Percentiles rank a stretch among this genome's conserved stretches.
These are phyloP conservation scores for Prunus persica DNA, from an alignment of 306 rosid species.

Conservation along the genomic window DNA sequence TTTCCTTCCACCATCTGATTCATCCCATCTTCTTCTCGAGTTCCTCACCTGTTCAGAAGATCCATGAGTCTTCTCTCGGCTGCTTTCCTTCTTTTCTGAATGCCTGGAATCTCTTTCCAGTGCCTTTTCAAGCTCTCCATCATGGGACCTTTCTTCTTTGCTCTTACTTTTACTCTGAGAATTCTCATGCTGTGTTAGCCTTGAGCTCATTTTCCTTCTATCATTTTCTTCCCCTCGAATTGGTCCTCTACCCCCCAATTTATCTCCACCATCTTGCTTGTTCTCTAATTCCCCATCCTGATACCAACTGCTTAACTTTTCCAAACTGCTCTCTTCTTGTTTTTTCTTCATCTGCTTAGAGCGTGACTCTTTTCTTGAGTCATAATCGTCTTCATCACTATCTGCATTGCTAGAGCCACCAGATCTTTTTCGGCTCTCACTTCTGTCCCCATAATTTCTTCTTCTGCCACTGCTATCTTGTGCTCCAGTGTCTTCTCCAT, in stretches of 20 bases:
- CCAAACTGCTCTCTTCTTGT: conserved; percentile 90
- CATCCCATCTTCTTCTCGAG: conserved; percentile 96
- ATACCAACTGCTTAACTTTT: conserved; percentile 86
- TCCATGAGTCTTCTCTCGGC: conserved; percentile 71
- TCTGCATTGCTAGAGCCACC: conserved; percentile 60
- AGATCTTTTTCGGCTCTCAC: conserved; percentile 51
- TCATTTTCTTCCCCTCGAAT: conserved; percentile 50
- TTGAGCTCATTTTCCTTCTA: conserved; percentile 46
- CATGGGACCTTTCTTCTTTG: conserved; percentile 50
- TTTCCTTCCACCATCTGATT: conserved; percentile 52
- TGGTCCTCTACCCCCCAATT: conserved; percentile 40
- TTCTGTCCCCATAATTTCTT: conserved; percentile 51
- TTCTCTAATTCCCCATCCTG: conserved; percentile 85
- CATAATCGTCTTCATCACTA: conserved; percentile 71
- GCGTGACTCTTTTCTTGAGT: conserved; percentile 54
- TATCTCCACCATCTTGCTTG: conserved; percentile 61
- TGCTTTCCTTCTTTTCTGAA: conserved; percentile 58
- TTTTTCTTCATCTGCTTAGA: conserved; percentile 70
- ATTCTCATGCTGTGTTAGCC: conserved; percentile 47
- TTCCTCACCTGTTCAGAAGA: conserved; percentile 62
- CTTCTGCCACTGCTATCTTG: conserved; percentile 65
- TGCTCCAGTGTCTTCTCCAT: conserved; percentile 63
- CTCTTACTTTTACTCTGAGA: conserved; percentile 51
- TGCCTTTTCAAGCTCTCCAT: conserved; percentile 46
- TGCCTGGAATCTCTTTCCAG: conserved; percentile 58